Percentiles rank a stretch among this genome's conserved stretches.
These are phyloP conservation scores for Scytalidium sp. DNA, from an alignment of 2,329 filamentous ascomycete genomes.

Conservation along the genomic window DNA sequence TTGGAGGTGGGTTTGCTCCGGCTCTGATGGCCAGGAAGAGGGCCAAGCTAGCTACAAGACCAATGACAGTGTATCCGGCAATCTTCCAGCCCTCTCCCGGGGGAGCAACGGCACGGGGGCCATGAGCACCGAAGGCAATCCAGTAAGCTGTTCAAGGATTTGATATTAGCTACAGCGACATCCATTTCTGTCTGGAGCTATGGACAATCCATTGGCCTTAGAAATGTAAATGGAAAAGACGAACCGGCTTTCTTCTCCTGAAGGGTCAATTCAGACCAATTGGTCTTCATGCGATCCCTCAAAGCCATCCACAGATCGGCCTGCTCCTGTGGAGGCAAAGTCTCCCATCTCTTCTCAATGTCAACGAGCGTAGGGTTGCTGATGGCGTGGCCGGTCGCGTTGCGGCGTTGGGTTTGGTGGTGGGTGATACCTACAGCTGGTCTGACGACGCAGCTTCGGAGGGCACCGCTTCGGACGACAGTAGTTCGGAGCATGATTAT, in stretches of 20 bases:
- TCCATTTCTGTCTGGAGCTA: conserved; percentile 9
- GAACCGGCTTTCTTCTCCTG: conserved; percentile 99
- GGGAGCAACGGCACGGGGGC: conserved; percentile 78
- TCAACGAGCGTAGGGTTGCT: conserved; percentile 96
- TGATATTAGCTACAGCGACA: conserved; percentile 28
- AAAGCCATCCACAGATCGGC: conserved; percentile 98
- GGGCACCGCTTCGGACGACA: conserved; percentile 45
- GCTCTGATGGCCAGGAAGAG: conserved; percentile 72
- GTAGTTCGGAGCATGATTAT: conserved; percentile 24
- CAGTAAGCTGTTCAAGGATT: conserved; percentile 75
- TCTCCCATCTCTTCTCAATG: conserved; percentile 99
- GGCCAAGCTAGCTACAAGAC: conserved; percentile 62
- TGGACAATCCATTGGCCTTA: neutral
- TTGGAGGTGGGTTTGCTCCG: conserved; percentile 69
- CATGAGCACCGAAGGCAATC: conserved; percentile 97
- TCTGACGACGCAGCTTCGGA: conserved; percentile 6
- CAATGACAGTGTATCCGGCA: conserved; percentile 67
- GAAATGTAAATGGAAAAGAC: conserved; percentile 30
- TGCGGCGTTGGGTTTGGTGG: conserved; percentile 11
- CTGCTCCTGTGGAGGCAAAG: conserved; percentile 97
- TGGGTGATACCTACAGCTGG: conserved; percentile 1
- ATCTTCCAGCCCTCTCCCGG: conserved; percentile 84
- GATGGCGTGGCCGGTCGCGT: conserved; percentile 80
- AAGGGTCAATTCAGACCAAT: conserved; percentile 91
- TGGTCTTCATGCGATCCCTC: conserved; percentile 97